Evolutionary conservation across 2,329 filamentous ascomycete genomes (phyloP).

Genomic region (Verticillium nonalfalfae): DNA sequence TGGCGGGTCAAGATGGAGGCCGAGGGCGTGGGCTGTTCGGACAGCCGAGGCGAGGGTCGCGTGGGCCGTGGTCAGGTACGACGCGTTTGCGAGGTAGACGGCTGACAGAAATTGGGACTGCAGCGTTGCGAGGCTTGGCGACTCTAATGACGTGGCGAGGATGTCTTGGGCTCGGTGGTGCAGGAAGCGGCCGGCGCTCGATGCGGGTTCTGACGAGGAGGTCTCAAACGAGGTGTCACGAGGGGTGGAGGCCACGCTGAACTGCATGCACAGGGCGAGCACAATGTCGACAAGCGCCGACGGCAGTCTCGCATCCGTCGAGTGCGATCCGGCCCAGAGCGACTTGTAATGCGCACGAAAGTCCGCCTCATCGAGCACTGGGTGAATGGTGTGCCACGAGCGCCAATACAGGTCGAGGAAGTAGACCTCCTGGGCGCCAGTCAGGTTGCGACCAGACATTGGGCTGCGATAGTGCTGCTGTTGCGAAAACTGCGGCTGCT

Average conservation of each 20-base stretch:
- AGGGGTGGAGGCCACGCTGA: slow-evolving; percentile 20
- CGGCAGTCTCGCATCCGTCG: slow-evolving; percentile 23
- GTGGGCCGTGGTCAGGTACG: slow-evolving; percentile 41
- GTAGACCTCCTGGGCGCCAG: slow-evolving; percentile 35
- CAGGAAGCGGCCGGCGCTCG: background rate
- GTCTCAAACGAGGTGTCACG: background rate
- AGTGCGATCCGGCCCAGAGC: slow-evolving; percentile 23
- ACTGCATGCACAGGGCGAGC: slow-evolving; percentile 44
- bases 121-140: slow-evolving; percentile 37
- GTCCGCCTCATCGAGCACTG: slow-evolving; percentile 35
- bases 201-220: background rate
- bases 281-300: slow-evolving; percentile 47
- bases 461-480: slow-evolving; percentile 3
- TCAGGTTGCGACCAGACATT: slow-evolving; percentile 17
- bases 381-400: slow-evolving; percentile 32
- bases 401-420: slow-evolving; percentile 42
- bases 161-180: background rate
- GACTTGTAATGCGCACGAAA: slow-evolving; percentile 36
- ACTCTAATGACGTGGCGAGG: slow-evolving; percentile 26
- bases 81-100: slow-evolving; percentile 39
- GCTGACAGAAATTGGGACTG: slow-evolving; percentile 39
- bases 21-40: slow-evolving; percentile 37
- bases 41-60: slow-evolving; percentile 30
- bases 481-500: slow-evolving; percentile 20
- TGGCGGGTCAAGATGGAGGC: slow-evolving; percentile 39